Evolutionary conservation across 2,329 filamentous ascomycete genomes (phyloP).

Genomic region (Aureobasidium leucospermi): DNA sequence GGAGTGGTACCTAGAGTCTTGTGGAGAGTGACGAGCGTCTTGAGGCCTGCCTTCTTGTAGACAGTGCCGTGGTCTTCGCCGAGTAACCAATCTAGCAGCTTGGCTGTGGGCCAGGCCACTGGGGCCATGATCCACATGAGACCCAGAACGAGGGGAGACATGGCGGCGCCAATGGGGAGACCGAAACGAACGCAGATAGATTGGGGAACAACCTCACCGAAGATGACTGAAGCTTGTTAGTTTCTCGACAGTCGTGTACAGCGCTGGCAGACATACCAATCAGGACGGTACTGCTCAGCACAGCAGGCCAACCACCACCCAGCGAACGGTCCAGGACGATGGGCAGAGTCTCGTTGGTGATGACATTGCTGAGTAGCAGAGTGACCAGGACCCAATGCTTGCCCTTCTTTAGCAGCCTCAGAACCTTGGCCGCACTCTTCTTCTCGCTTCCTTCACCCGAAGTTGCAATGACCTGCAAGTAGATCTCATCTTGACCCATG

Average conservation of each 20-base stretch:
- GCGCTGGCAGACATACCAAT: constrained; percentile 59
- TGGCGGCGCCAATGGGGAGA: constrained; percentile 87
- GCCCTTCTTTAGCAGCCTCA: constrained; percentile 71
- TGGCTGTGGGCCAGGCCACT: constrained; percentile 88
- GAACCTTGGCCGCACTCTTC: constrained; percentile 74
- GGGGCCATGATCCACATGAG: constrained; percentile 92
- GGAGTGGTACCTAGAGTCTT: constrained; percentile 80
- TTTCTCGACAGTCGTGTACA: constrained; percentile 13
- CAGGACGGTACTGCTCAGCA: constrained; percentile 83
- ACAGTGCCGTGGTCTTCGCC: constrained; percentile 93
- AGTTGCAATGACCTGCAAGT: constrained; percentile 86
- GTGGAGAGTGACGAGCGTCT: constrained; percentile 91
- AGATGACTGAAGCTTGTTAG: constrained; percentile 63
- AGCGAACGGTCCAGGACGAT: constrained; percentile 92
- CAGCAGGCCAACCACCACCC: constrained; percentile 88
- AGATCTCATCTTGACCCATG: constrained; percentile 84
- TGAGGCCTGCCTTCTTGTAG: constrained; percentile 96
- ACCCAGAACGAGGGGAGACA: constrained; percentile 75
- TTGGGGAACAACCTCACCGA: constrained; percentile 93
- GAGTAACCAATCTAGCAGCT: constrained; percentile 85
- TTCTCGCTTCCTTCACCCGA: constrained; percentile 80
- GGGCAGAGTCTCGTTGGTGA: constrained; percentile 93
- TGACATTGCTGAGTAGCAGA: constrained; percentile 87
- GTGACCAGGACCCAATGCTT: constrained; percentile 99
- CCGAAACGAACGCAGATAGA: constrained; percentile 95